Percentiles rank a stretch among this genome's conserved stretches.
These are phyloP conservation scores for Pyrenochaeta sp. DNA, from an alignment of 2,329 filamentous ascomycete genomes.

Conservation along the genomic window DNA sequence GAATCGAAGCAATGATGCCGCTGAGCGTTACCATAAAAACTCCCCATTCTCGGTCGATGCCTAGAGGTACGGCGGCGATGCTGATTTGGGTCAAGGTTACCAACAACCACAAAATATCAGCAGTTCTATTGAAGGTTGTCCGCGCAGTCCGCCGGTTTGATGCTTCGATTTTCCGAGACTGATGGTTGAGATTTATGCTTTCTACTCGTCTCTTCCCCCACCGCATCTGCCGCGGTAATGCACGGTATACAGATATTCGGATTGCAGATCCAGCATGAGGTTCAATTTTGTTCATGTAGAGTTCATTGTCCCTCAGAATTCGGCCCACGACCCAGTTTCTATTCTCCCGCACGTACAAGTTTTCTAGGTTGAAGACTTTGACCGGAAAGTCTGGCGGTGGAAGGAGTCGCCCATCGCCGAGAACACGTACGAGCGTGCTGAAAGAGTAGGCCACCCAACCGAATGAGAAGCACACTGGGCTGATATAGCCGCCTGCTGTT, in stretches of 20 bases:
- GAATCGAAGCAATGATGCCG: neutral
- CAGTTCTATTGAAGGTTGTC: no score
- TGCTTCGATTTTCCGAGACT: no score
- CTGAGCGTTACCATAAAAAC: neutral
- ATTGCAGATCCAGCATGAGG: neutral
- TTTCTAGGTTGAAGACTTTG: neutral
- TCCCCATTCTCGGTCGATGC: neutral
- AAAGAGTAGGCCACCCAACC: conserved; percentile 50
- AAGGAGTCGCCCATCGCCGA: neutral
- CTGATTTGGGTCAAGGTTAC: neutral
- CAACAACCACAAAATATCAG: no score
- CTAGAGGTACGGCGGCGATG: neutral
- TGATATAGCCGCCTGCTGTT: conserved; percentile 32
- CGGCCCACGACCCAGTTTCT: neutral
- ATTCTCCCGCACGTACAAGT: neutral
- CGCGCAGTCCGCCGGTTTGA: no score
- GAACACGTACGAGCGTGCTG: neutral
- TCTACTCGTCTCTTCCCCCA: no score
- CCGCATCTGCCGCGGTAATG: no score
- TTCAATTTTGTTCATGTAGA: conserved; percentile 19
- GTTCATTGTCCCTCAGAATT: neutral
- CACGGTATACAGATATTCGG: neutral
- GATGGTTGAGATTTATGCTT: no score
- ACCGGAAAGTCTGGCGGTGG: neutral
- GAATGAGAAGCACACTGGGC: conserved; percentile 51